These are phyloP conservation scores for Hyaloperonospora brassicae DNA, from an alignment of 352 stramenopile species.

Conservation along the genomic window DNA sequence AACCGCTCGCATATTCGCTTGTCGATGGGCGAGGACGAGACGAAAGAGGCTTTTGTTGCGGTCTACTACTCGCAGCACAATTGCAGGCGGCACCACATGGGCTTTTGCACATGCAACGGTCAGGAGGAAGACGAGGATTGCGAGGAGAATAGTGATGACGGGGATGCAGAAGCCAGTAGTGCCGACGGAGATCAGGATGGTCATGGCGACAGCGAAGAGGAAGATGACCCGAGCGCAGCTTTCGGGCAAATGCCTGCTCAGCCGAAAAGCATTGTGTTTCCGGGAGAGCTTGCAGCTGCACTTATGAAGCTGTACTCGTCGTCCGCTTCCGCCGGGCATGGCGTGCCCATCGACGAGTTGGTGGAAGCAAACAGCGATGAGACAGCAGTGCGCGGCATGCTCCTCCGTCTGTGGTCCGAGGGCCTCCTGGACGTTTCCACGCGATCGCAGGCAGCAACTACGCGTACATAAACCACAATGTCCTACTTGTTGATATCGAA, in stretches of 20 bases:
- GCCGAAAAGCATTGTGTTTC: conserved; percentile 55
- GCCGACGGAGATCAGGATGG: conserved; percentile 28
- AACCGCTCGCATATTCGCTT: conserved; percentile 65
- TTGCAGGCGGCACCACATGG: conserved; percentile 80
- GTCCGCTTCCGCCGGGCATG: conserved; percentile 10
- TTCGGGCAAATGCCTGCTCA: conserved; percentile 34
- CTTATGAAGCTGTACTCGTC: conserved; percentile 71
- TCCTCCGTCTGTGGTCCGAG: conserved; percentile 76
- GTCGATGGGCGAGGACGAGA: conserved; percentile 50
- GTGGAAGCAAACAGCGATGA: conserved; percentile 35
- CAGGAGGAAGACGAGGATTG: conserved; percentile 23
- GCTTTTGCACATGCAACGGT: conserved; percentile 50
- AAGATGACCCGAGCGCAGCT: conserved; percentile 24
- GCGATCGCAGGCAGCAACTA: conserved; percentile 12
- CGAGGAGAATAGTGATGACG: conserved; percentile 22
- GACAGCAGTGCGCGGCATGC: conserved; percentile 64
- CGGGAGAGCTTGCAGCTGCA: conserved; percentile 42
- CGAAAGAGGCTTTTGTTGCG: conserved; percentile 50
- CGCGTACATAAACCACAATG: too few species aligned
- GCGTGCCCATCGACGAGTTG: conserved; percentile 38
- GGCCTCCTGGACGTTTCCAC: conserved; percentile 39
- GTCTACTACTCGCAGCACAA: conserved; percentile 72
- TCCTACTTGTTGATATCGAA: too few species aligned
- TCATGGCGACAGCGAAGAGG: conserved; percentile 29
- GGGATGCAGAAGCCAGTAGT: conserved; percentile 14